Evolutionary conservation across 306 rosid species (phyloP).

Genomic region (apple (Malus domestica)): ASM211411v1 NC_041791.1:6557501-6558000

Average conservation of each 20-base stretch:
- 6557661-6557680: conserved; percentile 99
- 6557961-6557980: conserved; percentile 88
- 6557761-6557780: background rate
- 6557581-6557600: conserved; percentile 97
- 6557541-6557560: background rate
- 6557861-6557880: background rate
- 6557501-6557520: conserved; percentile 1
- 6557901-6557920: conserved; percentile 93
- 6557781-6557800: background rate
- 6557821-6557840: background rate
- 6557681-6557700: conserved; percentile 98
- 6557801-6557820: background rate
- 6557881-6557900: conserved; percentile 61
- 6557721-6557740: background rate
- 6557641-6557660: conserved; percentile 91
- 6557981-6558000: conserved; percentile 71
- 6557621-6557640: conserved; percentile 88
- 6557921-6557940: conserved; percentile 95
- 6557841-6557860: background rate
- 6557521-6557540: conserved; percentile 14
- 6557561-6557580: conserved; percentile 81
- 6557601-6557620: conserved; percentile 82
- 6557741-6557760: background rate
- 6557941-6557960: conserved; percentile 90
- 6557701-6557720: conserved; percentile 17